Percentiles rank a stretch among this genome's conserved stretches.
Evolutionary conservation across 2,329 filamentous ascomycete genomes (phyloP).

Genomic region (Ceratocystis smalleyi): DNA sequence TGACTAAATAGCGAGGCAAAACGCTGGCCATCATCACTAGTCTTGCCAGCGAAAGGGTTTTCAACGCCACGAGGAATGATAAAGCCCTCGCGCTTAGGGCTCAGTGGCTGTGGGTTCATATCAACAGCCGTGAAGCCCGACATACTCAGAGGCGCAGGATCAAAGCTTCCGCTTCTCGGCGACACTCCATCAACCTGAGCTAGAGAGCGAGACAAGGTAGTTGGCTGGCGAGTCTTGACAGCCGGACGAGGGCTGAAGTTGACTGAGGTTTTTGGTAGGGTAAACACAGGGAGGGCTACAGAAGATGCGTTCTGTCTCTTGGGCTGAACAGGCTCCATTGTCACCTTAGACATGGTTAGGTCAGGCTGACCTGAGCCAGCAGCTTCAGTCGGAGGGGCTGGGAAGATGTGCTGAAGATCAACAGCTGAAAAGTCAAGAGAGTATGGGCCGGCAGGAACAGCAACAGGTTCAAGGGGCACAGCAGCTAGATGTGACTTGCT

Average conservation of each 20-base stretch:
- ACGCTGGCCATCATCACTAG: slow-evolving; percentile 22
- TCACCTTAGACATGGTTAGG: slow-evolving; percentile 2
- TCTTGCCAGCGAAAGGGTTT: slow-evolving; percentile 21
- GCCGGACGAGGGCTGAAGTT: slow-evolving; percentile 6
- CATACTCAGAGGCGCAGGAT: slow-evolving; percentile 3
- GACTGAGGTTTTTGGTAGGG: slow-evolving; percentile 1
- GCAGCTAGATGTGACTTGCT: slow-evolving; percentile 4
- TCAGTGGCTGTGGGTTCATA: slow-evolving; percentile 21
- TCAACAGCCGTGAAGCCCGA: slow-evolving; percentile 12
- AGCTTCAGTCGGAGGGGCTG: slow-evolving; percentile 7
- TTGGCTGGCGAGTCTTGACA: neutral
- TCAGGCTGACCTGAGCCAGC: neutral
- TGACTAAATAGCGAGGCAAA: slow-evolving; percentile 32
- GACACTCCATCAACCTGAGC: slow-evolving; percentile 6
- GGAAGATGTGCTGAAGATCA: slow-evolving; percentile 16
- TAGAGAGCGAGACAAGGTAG: neutral
- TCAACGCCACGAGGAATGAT: slow-evolving; percentile 37
- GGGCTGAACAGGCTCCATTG: slow-evolving; percentile 2
- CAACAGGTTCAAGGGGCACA: slow-evolving; percentile 5
- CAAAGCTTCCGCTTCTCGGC: slow-evolving; percentile 6
- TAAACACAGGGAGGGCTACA: slow-evolving; percentile 1
- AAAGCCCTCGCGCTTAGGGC: slow-evolving; percentile 39
- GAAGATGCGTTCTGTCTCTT: slow-evolving; percentile 6
- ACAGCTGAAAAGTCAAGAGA: slow-evolving; percentile 12
- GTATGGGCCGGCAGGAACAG: slow-evolving; percentile 6